Base-by-base conservation (phyloP, 768 basidiomycete species). In the Tremella mesenterica region DNA sequence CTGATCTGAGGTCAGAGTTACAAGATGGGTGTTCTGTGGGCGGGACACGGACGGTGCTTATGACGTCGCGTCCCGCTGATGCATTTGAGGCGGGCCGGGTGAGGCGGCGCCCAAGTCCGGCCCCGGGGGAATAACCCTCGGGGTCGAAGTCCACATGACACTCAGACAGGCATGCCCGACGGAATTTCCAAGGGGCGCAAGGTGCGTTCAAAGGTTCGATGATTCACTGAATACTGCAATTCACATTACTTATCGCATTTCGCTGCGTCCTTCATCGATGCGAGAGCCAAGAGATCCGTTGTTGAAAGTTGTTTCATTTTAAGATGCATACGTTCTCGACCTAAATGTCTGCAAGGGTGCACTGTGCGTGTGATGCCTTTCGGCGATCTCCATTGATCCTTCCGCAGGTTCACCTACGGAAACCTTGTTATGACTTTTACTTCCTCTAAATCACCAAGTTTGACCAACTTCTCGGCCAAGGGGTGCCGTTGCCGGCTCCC, bases 401-500 rank as follows among this genome's bases (percentile, higher is more conserved):
- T 83, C 81, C 78, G 79, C 81, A 83, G 82, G 81, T 84, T 83
- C 82, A 83, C 82, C 81, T 83, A 82, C 79, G 79, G 81, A 83
- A 82, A 83, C 81, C 80, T 82, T 82, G 81, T 83, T 81, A 83
- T 78, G 80, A 82, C 81, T 83, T 84, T 82, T 83, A 82, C 82
- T 83, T 83, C 83, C 82, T 83, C 82, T 82, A 83, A 83, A 83
- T 81, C 79, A 83, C 81, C 82, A 82, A 82, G 82, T 83, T 83
- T 81, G 80, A 80, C 77, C 79, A 79, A 75, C 81, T 82, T 83
- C 73, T 79, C 78, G 73, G 73, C 78, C 62, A 75, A 70, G 68
- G 68, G 73, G 66, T 76, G 76, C 77, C 77, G 76, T 79, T 71
- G 73, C 77, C 77, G 74, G 77, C 74, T 77, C 76, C 77, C 77